phyloP scores from a whole-genome alignment of 2,329 filamentous ascomycete genomes.

The Microdochium trichocladiopsis region DNA sequence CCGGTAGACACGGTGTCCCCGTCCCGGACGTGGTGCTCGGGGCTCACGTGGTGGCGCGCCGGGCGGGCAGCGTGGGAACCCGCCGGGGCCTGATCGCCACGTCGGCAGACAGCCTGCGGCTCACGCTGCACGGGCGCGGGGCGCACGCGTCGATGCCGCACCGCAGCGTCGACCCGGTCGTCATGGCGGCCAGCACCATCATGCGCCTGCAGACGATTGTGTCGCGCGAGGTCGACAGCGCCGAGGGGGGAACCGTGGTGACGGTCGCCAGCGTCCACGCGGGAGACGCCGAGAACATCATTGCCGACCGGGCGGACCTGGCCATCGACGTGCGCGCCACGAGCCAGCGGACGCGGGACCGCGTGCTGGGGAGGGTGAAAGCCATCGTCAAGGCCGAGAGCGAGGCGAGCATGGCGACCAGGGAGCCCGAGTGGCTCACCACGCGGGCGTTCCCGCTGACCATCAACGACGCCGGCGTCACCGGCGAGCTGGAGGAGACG shows the following conservation, averaged over 20 bases:
- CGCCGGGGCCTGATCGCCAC: slow-evolving; percentile 16
- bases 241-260: slow-evolving; percentile 29
- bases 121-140: slow-evolving; percentile 28
- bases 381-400: slow-evolving; percentile 46
- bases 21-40: slow-evolving; percentile 28
- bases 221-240: slow-evolving; percentile 19
- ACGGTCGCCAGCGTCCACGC: slow-evolving; percentile 34
- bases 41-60: slow-evolving; percentile 19
- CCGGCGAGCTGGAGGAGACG: slow-evolving; percentile 27
- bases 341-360: slow-evolving; percentile 19
- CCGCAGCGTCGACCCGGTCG: slow-evolving; percentile 34
- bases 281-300: slow-evolving; percentile 35
- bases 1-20: slow-evolving; percentile 11
- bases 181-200: slow-evolving; percentile 33
- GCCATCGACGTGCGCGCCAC: slow-evolving; percentile 32
- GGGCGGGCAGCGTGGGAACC: slow-evolving; percentile 22
- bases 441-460: slow-evolving; percentile 38
- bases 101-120: slow-evolving; percentile 15
- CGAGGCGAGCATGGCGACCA: slow-evolving; percentile 33
- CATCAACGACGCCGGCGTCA: slow-evolving; percentile 40
- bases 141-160: slow-evolving; percentile 36
- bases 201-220: slow-evolving; percentile 24
- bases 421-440: slow-evolving; percentile 32
- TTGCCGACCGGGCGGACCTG: slow-evolving; percentile 30
- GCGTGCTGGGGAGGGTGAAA: slow-evolving; percentile 25